Conservation (phyloP, 345 rosid species). For the Camelina laxa region DNA sequence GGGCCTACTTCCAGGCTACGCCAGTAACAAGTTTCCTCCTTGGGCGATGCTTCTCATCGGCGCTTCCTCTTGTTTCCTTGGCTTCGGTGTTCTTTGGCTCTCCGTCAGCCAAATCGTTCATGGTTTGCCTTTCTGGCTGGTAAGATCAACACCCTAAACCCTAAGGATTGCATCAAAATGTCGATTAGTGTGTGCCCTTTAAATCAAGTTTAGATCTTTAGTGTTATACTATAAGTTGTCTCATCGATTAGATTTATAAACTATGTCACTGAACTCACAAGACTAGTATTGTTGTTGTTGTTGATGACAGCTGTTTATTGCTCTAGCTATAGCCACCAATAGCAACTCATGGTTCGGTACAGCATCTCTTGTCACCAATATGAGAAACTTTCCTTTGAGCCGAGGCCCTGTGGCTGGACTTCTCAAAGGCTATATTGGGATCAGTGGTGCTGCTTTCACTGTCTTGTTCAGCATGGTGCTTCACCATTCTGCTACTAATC, state of each 20-base stretch:
- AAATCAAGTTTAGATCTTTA: conserved; percentile 12
- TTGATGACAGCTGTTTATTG: conserved; percentile 71
- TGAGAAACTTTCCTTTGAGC: conserved; percentile 79
- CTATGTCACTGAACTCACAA: neutral
- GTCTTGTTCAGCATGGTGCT: conserved; percentile 68
- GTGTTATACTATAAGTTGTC: neutral
- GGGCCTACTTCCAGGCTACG: conserved; percentile 84
- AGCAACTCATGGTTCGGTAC: conserved; percentile 84
- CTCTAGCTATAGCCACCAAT: conserved; percentile 71
- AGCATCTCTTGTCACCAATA: conserved; percentile 78
- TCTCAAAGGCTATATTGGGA: conserved; percentile 81
- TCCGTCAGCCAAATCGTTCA: conserved; percentile 63
- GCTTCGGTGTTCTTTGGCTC: conserved; percentile 92
- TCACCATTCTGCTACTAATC: conserved; percentile 59
- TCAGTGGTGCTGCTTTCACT: conserved; percentile 82
- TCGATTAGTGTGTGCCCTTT: neutral
- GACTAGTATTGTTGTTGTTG: neutral
- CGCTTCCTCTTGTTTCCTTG: conserved; percentile 68
- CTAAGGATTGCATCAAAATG: neutral
- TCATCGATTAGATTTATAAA: neutral
- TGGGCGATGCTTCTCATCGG: conserved; percentile 84
- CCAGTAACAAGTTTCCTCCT: conserved; percentile 89
- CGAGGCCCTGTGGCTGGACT: conserved; percentile 77
- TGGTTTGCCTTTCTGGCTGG: conserved; percentile 86
- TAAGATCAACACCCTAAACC: conserved; percentile 36